phyloP scores from a whole-genome alignment of 2,329 filamentous ascomycete species.

The Graphium sp. region DNA sequence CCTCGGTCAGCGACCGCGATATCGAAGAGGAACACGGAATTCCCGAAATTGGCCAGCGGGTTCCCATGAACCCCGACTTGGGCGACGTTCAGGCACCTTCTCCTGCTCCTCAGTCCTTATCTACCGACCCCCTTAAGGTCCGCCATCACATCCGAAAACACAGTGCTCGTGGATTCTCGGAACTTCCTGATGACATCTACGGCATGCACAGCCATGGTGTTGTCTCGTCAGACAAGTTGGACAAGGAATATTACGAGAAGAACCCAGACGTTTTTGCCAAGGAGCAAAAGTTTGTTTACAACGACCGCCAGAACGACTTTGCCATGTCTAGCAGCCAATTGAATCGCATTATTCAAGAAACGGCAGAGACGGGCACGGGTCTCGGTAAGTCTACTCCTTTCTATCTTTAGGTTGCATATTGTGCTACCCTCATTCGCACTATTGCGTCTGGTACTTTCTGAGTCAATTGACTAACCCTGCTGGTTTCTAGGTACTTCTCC shows the following conservation, averaged over 20 bases:
- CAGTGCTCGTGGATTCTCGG: constrained; percentile 52
- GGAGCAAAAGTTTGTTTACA: constrained; percentile 37
- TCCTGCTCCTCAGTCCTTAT: constrained; percentile 39
- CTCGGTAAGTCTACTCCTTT: constrained; percentile 23
- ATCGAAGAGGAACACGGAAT: constrained; percentile 70
- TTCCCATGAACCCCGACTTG: constrained; percentile 84
- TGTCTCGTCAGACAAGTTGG: constrained; percentile 61
- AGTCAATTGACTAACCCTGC: constrained; percentile 6
- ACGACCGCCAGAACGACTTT: constrained; percentile 49
- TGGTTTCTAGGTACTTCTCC: constrained; percentile 40
- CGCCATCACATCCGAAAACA: constrained; percentile 52
- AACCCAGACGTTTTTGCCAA: constrained; percentile 70
- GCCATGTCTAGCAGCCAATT: constrained; percentile 80
- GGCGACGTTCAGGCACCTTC: constrained; percentile 95
- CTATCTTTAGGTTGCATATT: constrained; percentile 7
- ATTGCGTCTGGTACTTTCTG: neutral
- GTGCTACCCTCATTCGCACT: constrained; percentile 2
- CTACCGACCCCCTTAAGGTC: constrained; percentile 17
- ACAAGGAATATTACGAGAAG: constrained; percentile 84
- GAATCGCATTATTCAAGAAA: constrained; percentile 74
- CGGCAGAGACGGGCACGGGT: constrained; percentile 34
- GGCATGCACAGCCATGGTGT: constrained; percentile 80
- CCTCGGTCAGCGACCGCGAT: constrained; percentile 29
- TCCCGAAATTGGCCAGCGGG: constrained; percentile 78
- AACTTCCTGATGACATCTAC: constrained; percentile 72